These are phyloP conservation scores for Saccharum hybrid DNA, from an alignment of 202 grass and related monocot species.

Conservation along the genomic window DNA sequence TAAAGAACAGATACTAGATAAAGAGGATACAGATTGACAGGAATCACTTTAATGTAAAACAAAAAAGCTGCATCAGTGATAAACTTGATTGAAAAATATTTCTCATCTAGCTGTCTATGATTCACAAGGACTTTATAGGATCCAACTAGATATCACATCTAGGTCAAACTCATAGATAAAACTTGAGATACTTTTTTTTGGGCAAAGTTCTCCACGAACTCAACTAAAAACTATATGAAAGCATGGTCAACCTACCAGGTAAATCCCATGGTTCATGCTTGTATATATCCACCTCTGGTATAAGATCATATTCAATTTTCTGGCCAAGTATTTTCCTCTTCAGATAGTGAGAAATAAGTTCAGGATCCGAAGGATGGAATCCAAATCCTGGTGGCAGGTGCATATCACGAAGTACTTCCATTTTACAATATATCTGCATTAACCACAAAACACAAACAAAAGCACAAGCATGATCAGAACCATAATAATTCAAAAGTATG, in stretches of 20 bases:
- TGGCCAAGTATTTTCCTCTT: conserved; percentile 73
- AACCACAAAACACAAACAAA: conserved; percentile 26
- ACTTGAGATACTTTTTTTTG: neutral
- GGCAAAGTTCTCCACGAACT: conserved; percentile 7
- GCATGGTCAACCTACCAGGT: conserved; percentile 58
- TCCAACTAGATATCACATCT: neutral
- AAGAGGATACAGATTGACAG: conserved; percentile 28
- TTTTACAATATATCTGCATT: conserved; percentile 44
- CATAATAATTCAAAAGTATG: neutral
- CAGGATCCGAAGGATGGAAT: conserved; percentile 78
- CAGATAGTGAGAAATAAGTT: conserved; percentile 83
- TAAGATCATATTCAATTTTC: conserved; percentile 67
- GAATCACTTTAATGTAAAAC: conserved; percentile 16
- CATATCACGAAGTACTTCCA: conserved; percentile 58
- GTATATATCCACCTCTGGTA: conserved; percentile 90
- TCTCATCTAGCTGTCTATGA: conserved; percentile 1
- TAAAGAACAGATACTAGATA: neutral
- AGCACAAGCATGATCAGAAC: conserved; percentile 32
- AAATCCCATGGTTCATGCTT: conserved; percentile 99
- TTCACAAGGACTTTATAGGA: neutral
- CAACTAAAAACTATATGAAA: conserved; percentile 1
- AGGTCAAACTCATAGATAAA: neutral
- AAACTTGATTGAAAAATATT: conserved; percentile 2
- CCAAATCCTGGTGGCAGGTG: conserved; percentile 79
- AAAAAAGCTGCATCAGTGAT: conserved; percentile 14